Base-by-base conservation (phyloP, 208 protist genomes). In the Vickermania spadyakhi region DNA sequence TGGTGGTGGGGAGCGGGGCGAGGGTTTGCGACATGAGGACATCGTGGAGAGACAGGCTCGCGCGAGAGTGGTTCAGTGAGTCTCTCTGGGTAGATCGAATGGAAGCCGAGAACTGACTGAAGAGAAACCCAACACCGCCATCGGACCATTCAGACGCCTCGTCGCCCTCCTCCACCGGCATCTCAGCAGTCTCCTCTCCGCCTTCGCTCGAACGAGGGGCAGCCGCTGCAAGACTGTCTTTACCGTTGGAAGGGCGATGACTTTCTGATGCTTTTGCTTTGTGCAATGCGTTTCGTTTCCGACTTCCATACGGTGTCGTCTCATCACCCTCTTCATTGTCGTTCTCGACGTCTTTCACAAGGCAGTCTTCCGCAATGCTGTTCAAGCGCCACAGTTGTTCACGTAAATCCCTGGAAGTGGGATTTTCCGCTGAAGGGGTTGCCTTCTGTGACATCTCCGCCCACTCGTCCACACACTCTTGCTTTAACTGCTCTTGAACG, bases 1-100 rank as follows among this genome's bases (percentile, higher is more conserved):
- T 22, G 25, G 28, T 29, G 3, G 28, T 2, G 2, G 52, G 1
- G 18, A 52, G 52, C 51, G 70, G n/a, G 28, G 21, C 2, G 1
- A 22, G 26, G 64, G 63, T 14, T 21, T 60, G 56, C 18, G 56
- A 51, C 28, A 60, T 28, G 31, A 60, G 56, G 27, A 60, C 50
- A 22, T 50, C 2, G 56, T 60, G 56, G 14, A 60, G 31, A 28
- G 56, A 28, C 18, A 60, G 26, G 3, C 56, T 31, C 3, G 29
- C 56, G 21, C 56, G 31, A 57, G 28, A 26, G n/a, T n/a, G n/a
- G n/a, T n/a, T n/a, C n/a, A n/a, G n/a, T n/a, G n/a, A n/a, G n/a
- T n/a, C n/a, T n/a, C n/a, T n/a, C n/a, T n/a, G n/a, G n/a, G n/a
- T n/a, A n/a, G n/a, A n/a, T n/a, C n/a, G n/a, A n/a, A n/a, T n/a